Percentiles rank a stretch among this genome's conserved stretches.
Conservation (phyloP, 805 yeast genomes). For the Komagataella pastoris region DNA sequence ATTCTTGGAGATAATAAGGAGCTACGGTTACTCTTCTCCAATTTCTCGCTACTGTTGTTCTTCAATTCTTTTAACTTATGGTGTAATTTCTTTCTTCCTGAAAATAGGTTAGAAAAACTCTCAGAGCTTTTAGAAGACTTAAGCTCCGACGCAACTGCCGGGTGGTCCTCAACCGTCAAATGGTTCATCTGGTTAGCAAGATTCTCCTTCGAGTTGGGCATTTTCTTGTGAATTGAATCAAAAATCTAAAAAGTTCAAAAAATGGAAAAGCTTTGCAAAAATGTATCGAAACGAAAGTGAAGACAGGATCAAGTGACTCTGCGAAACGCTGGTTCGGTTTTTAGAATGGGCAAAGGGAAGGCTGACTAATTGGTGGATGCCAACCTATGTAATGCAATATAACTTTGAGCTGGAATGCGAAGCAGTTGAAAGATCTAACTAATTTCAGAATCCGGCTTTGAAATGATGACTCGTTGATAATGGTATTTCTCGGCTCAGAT, state of each 20-base stretch:
- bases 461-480: neutral
- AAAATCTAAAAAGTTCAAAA: neutral
- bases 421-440: neutral
- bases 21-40: neutral
- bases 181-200: neutral
- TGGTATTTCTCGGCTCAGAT: neutral
- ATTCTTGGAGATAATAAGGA: slow-evolving; percentile 1
- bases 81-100: slow-evolving; percentile 1
- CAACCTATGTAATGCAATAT: neutral
- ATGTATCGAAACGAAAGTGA: neutral
- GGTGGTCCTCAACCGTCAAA: neutral
- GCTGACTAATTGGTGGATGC: neutral
- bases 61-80: neutral
- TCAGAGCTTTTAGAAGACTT: neutral
- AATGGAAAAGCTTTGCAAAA: neutral
- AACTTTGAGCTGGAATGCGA: neutral
- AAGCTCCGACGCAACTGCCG: neutral
- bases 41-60: neutral
- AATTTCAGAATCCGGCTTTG: neutral
- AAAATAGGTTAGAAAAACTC: neutral
- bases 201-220: neutral
- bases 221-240: neutral
- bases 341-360: neutral
- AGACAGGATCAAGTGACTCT: neutral
- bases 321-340: neutral